phyloP scores from a whole-genome alignment of 2,329 filamentous ascomycete genomes.

The Sclerotinia trifoliorum region DNA sequence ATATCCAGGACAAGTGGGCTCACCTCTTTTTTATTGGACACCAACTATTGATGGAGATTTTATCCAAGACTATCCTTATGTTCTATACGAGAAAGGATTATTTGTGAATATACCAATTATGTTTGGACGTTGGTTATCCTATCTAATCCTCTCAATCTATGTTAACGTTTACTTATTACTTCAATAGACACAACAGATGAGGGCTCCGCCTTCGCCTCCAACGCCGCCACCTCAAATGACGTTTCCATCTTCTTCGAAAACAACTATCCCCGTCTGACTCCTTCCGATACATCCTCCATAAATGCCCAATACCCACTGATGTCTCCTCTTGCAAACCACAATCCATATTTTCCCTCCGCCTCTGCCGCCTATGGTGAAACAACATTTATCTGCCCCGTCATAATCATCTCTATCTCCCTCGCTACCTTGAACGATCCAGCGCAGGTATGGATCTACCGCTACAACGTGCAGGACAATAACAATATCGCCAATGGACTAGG shows the following conservation, averaged over 20 bases:
- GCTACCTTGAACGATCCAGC: slow-evolving; percentile 39
- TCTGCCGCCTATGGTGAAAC: slow-evolving; percentile 48
- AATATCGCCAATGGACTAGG: slow-evolving; percentile 42
- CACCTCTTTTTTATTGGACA: slow-evolving; percentile 44
- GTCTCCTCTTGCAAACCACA: slow-evolving; percentile 38
- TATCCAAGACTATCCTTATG: slow-evolving; percentile 43
- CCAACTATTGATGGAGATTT: slow-evolving; percentile 46
- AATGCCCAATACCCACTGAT: slow-evolving; percentile 39
- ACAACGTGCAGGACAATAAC: slow-evolving; percentile 45
- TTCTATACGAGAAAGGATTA: slow-evolving; percentile 41
- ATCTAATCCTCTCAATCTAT: neutral
- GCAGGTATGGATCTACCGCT: slow-evolving; percentile 48
- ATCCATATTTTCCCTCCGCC: slow-evolving; percentile 43
- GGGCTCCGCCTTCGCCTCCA: slow-evolving; percentile 55
- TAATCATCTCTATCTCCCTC: slow-evolving; percentile 43
- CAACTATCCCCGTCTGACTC: slow-evolving; percentile 42
- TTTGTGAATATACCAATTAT: slow-evolving; percentile 45
- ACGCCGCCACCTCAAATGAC: slow-evolving; percentile 40
- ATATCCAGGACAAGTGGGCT: slow-evolving; percentile 41
- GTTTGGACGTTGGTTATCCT: slow-evolving; percentile 39
- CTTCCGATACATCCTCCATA: slow-evolving; percentile 36
- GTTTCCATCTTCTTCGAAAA: slow-evolving; percentile 41
- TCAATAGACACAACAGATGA: slow-evolving; percentile 48
- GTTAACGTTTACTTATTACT: neutral
- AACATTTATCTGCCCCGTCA: slow-evolving; percentile 49